These are phyloP conservation scores for Paramecium primaurelia DNA, from an alignment of 73 alveolate species.

Conservation along the genomic window DNA sequence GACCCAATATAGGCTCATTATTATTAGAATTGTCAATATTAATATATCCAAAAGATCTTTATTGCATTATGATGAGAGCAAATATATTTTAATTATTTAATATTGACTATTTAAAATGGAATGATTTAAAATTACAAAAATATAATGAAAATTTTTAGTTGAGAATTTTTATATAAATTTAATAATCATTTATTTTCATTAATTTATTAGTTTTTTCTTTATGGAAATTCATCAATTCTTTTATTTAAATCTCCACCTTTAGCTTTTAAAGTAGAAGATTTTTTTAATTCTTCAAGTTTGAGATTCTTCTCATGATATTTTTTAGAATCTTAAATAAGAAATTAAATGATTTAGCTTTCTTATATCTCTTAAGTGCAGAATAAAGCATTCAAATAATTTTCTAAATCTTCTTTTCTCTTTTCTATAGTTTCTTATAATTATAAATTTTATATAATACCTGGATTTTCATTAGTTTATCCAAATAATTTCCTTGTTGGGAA, in stretches of 20 bases:
- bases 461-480: slow-evolving; percentile 25
- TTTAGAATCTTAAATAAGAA: not conserved
- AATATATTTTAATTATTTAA: not conserved
- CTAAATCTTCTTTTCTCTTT: not conserved
- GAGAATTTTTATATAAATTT: not conserved
- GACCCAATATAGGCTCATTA: not conserved
- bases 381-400: not conserved
- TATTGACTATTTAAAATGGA: not conserved
- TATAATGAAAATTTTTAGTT: not conserved
- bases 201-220: not conserved
- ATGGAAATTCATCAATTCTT: not conserved
- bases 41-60: not conserved
- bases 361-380: not conserved
- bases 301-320: not conserved
- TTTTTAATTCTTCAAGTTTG: slow-evolving; percentile 2
- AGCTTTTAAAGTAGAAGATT: not conserved
- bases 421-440: not conserved
- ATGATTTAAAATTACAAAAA: not conserved
- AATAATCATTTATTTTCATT: not conserved
- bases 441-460: not conserved
- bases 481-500: slow-evolving; percentile 33
- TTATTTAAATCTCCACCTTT: not conserved
- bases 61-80: not conserved
- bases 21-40: not conserved
- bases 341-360: not conserved